Evolutionary conservation across 148 eudicot species (phyloP), one percentile per base, ranked within the genome.

Genomic region (Chenopodium quinoa): DNA sequence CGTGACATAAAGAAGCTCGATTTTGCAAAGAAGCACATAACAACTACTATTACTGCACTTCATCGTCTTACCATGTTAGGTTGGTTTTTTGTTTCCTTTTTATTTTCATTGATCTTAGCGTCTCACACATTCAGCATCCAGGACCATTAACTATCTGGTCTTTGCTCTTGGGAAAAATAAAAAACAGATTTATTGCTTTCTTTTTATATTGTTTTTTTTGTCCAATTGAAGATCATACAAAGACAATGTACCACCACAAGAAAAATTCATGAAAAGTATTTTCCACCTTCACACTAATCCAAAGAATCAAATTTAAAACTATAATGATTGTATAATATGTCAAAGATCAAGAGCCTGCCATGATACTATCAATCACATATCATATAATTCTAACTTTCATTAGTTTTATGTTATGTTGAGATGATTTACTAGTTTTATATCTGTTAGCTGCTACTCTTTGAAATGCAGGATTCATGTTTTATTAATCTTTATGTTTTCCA

Each of bases 51-150:
- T 75, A 96, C 98, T 46, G 99, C 99, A 80, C 98, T 96, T 80
- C 99, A 96, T 83, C 99, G 99, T 77, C 98, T 96, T 83, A 96
- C 99, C 62, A 96, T 96, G 99, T 88, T 96, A 81, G 99, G 99
- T 95, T 77, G 76, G 87, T 74, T 66, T 78, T 79, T 52, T 12
- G 32, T 68, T 9, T 76, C 20, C 9, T 31, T 75, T 23, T 47
- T 65, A 13, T 65, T n/a, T 58, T 76, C 23, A 71, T 47, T 31
- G 31, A 22, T 17, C 75, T 65, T 56, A 27, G 9, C 19, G 29
- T 12, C 78, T 65, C 52, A 70, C 47, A 32, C 4, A 13, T 32
- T 70, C 17, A 14, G 62, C 6, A 13, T 14, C 62, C 10, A 2
- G n/a, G 50, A 71, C 50, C 74, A 71, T 71, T 4, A 71, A 22